These are phyloP conservation scores for Vitis labrusca DNA, from an alignment of 164 flowering plant species.

Conservation along the genomic window DNA sequence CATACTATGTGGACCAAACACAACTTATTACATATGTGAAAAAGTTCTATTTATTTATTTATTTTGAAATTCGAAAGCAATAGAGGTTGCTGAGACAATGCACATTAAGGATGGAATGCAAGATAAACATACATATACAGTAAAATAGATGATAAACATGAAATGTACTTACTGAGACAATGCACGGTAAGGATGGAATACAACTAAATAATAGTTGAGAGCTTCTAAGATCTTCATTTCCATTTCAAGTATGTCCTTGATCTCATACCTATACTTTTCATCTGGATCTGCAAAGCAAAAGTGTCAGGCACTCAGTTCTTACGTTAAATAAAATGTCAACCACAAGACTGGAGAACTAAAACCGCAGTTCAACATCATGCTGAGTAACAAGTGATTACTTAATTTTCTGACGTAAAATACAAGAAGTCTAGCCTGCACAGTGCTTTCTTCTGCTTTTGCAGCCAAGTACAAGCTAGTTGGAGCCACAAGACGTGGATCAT, in stretches of 20 bases:
- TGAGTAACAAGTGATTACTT: conserved; percentile 39
- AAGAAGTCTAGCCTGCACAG: conserved; percentile 83
- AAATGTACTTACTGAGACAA: conserved; percentile 73
- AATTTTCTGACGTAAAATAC: conserved; percentile 78
- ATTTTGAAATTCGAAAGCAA: not conserved
- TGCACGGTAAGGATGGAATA: conserved; percentile 91
- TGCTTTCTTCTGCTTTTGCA: conserved; percentile 98
- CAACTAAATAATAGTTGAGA: conserved; percentile 85
- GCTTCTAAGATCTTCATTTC: conserved; percentile 99
- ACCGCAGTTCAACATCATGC: not conserved
- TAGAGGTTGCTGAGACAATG: not conserved
- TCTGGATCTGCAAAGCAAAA: conserved; percentile 59
- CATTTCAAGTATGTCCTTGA: conserved; percentile 95
- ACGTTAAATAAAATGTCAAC: conserved; percentile 5
- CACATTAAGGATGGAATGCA: not conserved
- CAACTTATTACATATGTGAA: no score
- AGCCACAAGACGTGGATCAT: conserved; percentile 94
- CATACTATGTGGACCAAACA: no score
- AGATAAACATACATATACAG: not conserved
- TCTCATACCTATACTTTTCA: conserved; percentile 78
- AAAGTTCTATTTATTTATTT: no score
- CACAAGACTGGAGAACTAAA: not conserved
- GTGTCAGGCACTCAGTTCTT: conserved; percentile 8
- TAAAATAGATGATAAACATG: not conserved
- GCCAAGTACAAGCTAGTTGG: conserved; percentile 96